Conservation (phyloP, 2,329 filamentous ascomycete genomes). For the Neofusicoccum umdonicola region DNA sequence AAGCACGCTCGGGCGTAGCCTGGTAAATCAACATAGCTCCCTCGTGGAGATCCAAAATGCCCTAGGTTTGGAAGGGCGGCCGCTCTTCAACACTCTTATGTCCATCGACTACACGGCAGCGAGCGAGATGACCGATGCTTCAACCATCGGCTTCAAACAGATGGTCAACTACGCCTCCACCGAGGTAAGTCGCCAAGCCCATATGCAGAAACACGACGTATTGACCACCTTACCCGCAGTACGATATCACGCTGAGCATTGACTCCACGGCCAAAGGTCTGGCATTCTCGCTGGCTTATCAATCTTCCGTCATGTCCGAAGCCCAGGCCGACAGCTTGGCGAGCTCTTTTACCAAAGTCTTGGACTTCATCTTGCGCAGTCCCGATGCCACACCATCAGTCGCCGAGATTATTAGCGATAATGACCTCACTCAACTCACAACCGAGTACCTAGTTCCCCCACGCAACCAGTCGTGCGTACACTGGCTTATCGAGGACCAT, state of each 20-base stretch:
- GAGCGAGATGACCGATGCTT: neutral
- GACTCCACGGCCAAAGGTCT: neutral
- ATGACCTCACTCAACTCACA: neutral
- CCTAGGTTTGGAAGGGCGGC: conserved; percentile 32
- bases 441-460: neutral
- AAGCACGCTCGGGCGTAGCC: conserved; percentile 22
- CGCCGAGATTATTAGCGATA: neutral
- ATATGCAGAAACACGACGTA: neutral
- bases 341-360: neutral
- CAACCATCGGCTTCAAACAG: neutral
- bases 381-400: neutral
- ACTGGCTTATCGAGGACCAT: neutral
- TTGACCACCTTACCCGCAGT: conserved; percentile 24
- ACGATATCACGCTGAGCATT: neutral
- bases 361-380: neutral
- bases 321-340: neutral
- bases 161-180: neutral
- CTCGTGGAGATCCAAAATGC: conserved; percentile 49
- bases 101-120: conserved; percentile 26
- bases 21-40: conserved; percentile 35
- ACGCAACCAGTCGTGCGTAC: neutral
- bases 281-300: neutral
- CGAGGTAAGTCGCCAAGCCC: neutral
- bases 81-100: conserved; percentile 50
- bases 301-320: neutral